A percentile compares a stretch with the other conserved stretches of the same genome.
Conservation (phyloP, 768 basidiomycete species). For the Termitomyces heimii region DNA sequence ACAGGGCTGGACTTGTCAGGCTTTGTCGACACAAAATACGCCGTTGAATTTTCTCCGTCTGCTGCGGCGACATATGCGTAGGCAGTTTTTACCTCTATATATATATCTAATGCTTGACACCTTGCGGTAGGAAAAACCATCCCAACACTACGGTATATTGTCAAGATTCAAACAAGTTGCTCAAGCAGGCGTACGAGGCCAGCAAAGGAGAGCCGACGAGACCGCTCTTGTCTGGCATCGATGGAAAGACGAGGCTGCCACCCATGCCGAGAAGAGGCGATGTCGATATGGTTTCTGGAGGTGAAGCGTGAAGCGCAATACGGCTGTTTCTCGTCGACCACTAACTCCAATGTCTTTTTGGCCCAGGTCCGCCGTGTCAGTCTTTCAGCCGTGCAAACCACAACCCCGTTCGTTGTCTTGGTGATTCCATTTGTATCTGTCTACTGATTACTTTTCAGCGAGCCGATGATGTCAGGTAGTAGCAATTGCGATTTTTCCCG, state of each 20-base stretch:
- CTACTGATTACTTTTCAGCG: slow-evolving; percentile 26
- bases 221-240: slow-evolving; percentile 32
- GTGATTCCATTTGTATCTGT: neutral
- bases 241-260: slow-evolving; percentile 28
- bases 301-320: slow-evolving; percentile 36
- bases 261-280: slow-evolving; percentile 53
- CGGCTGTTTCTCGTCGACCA: too few relatives aligned
- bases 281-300: slow-evolving; percentile 71
- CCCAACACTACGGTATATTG: slow-evolving; percentile 55
- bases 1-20: slow-evolving; percentile 58
- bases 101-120: neutral
- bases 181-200: slow-evolving; percentile 51
- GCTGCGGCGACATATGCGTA: slow-evolving; percentile 64
- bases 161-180: slow-evolving; percentile 53
- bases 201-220: slow-evolving; percentile 32
- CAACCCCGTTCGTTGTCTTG: slow-evolving; percentile 36
- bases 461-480: slow-evolving; percentile 55
- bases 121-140: slow-evolving; percentile 52
- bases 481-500: neutral
- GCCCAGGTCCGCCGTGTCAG: slow-evolving; percentile 69
- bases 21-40: slow-evolving; percentile 61
- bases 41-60: slow-evolving; percentile 57
- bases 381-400: slow-evolving; percentile 65
- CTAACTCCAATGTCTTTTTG: neutral
- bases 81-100: neutral